Conservation (phyloP, 257 asterid species). For the Ophiorrhiza pumila region DNA sequence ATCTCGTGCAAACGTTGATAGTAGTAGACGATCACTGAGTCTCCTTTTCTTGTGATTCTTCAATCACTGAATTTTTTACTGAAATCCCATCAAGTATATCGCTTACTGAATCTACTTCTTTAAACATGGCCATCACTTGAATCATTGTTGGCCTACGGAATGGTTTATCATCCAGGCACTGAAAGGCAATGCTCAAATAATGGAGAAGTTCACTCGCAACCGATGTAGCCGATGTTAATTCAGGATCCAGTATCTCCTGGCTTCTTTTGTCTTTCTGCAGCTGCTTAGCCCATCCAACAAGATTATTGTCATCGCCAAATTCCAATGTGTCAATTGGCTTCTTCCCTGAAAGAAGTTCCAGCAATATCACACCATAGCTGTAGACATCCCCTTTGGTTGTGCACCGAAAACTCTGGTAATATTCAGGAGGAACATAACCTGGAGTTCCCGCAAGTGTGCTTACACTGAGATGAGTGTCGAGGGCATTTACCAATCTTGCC, state of each 20-base stretch:
- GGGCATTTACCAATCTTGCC: slow-evolving; percentile 85
- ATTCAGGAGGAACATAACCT: slow-evolving; percentile 95
- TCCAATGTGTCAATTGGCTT: slow-evolving; percentile 67
- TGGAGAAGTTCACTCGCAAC: slow-evolving; percentile 71
- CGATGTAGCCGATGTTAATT: slow-evolving; percentile 43
- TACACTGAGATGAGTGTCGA: slow-evolving; percentile 87
- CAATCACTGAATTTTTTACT: slow-evolving; percentile 60
- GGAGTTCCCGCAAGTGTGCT: slow-evolving; percentile 97
- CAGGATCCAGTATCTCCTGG: slow-evolving; percentile 65
- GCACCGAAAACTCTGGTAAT: slow-evolving; percentile 95
- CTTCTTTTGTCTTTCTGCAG: slow-evolving; percentile 52
- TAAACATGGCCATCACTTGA: slow-evolving; percentile 93
- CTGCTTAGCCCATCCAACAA: slow-evolving; percentile 97
- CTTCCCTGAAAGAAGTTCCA: slow-evolving; percentile 90
- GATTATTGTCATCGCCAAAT: slow-evolving; percentile 88
- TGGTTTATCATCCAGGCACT: slow-evolving; percentile 83
- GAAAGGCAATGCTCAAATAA: slow-evolving; percentile 70
- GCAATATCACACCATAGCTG: slow-evolving; percentile 85
- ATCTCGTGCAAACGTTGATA: background rate
- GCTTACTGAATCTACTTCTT: slow-evolving; percentile 67
- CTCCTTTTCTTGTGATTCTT: slow-evolving; percentile 73
- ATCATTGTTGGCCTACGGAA: slow-evolving; percentile 86
- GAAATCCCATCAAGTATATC: slow-evolving; percentile 84
- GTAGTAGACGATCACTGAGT: slow-evolving; percentile 11
- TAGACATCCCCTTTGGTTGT: slow-evolving; percentile 92